Percentiles rank a stretch among this genome's conserved stretches.
Conservation (phyloP, 768 basidiomycete genomes). For the Calocera viscosa region DNA sequence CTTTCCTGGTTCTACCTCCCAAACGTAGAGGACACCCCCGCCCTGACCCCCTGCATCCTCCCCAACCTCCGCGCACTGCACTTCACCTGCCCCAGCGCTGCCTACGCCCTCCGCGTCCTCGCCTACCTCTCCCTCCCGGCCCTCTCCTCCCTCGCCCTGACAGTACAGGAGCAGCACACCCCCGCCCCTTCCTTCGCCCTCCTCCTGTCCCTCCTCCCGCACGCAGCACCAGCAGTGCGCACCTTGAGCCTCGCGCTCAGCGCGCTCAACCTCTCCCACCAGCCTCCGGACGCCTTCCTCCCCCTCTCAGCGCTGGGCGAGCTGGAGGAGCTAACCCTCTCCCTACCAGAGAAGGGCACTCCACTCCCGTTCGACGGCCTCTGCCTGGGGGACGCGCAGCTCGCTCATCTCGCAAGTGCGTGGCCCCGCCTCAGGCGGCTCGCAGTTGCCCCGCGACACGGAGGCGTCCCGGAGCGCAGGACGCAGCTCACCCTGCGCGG, state of each 20-base stretch:
- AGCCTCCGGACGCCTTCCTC: background rate
- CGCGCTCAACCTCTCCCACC: constrained; percentile 1
- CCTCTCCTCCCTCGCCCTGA: background rate
- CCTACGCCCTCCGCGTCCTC: background rate
- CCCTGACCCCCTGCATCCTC: background rate
- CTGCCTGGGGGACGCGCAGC: background rate
- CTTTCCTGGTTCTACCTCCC: background rate
- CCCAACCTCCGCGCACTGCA: background rate
- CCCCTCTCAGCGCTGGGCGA: background rate
- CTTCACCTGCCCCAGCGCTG: background rate
- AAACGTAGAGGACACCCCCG: background rate
- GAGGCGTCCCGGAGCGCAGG: background rate
- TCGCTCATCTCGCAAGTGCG: background rate
- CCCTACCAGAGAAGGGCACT: background rate
- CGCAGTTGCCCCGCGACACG: background rate
- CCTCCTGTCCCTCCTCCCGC: background rate
- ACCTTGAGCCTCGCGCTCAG: background rate
- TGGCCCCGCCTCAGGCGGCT: background rate
- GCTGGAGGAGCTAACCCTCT: background rate
- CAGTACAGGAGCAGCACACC: background rate
- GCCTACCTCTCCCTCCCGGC: background rate
- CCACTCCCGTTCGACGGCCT: background rate
- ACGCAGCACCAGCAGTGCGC: background rate
- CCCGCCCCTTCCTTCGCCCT: background rate
- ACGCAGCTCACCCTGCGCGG: background rate